These are phyloP conservation scores for Scutellaria barbata DNA, from an alignment of 257 asterid species.

Conservation along the genomic window DNA sequence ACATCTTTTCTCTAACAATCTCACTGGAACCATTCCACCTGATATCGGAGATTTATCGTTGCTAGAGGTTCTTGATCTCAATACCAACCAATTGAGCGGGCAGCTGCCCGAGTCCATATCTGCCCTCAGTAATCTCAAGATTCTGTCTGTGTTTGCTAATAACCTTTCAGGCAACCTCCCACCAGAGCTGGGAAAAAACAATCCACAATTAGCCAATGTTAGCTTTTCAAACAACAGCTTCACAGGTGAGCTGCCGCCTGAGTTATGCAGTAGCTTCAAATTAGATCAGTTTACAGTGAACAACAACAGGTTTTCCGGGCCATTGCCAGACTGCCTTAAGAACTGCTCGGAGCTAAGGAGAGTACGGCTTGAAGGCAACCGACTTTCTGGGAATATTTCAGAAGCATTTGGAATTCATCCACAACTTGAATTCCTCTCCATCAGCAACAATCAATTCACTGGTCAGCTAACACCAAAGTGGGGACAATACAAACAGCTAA, in stretches of 20 bases:
- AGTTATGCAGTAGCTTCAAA: conserved; percentile 58
- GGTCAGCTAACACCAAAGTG: conserved; percentile 67
- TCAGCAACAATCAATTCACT: conserved; percentile 56
- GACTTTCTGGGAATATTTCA: conserved; percentile 62
- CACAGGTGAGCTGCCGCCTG: conserved; percentile 65
- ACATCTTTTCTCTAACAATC: conserved; percentile 59
- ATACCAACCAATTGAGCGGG: conserved; percentile 58
- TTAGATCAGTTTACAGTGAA: conserved; percentile 53
- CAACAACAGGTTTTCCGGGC: conserved; percentile 64
- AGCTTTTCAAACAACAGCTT: conserved; percentile 65
- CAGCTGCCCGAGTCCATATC: conserved; percentile 60
- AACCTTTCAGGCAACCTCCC: conserved; percentile 66
- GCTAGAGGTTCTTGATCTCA: conserved; percentile 49
- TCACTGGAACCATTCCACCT: conserved; percentile 65
- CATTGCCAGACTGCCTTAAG: conserved; percentile 67
- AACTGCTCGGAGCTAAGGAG: conserved; percentile 56
- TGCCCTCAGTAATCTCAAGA: conserved; percentile 44
- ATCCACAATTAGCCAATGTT: conserved; percentile 44
- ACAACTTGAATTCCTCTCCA: conserved; percentile 53
- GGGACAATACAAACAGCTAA: conserved; percentile 59
- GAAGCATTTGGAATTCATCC: conserved; percentile 72
- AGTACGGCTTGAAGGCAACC: conserved; percentile 69
- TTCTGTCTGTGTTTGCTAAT: conserved; percentile 50
- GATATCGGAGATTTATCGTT: conserved; percentile 53
- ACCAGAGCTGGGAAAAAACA: conserved; percentile 57